Conservation (phyloP, 202 grass and related monocot genomes). For the Panicum hallii region DNA sequence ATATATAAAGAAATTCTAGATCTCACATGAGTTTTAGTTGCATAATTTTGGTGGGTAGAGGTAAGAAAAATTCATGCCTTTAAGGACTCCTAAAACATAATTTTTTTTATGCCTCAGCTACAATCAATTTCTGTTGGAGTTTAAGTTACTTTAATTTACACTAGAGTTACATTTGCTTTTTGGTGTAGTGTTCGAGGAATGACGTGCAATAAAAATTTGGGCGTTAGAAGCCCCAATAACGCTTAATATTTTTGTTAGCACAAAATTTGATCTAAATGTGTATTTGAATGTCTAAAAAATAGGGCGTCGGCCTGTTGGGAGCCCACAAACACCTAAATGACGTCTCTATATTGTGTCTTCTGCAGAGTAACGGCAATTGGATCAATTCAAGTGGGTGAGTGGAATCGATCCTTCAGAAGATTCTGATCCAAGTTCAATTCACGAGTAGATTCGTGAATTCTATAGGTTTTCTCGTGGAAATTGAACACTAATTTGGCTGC, state of each 20-base stretch:
- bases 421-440: constrained; percentile 43
- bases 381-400: constrained; percentile 64
- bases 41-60: not conserved
- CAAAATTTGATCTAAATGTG: not conserved
- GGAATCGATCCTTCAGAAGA: constrained; percentile 45
- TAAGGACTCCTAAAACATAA: not conserved
- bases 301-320: not conserved
- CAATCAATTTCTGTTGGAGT: not conserved
- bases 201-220: not conserved
- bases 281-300: not conserved
- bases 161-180: not conserved
- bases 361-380: constrained; percentile 45
- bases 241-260: not conserved
- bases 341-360: constrained; percentile 29
- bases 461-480: constrained; percentile 43
- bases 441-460: constrained; percentile 33
- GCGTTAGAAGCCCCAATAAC: not conserved
- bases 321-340: constrained; percentile 4
- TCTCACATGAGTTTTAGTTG: too few relatives aligned
- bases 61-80: not conserved
- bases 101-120: not conserved
- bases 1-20: too few relatives aligned
- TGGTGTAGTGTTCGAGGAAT: not conserved
- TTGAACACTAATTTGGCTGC: constrained; percentile 46
- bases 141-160: not conserved